These are phyloP conservation scores for Ramicandelaber brevisporus DNA, from an alignment of 192 early-diverging fungal genomes.

Conservation along the genomic window DNA sequence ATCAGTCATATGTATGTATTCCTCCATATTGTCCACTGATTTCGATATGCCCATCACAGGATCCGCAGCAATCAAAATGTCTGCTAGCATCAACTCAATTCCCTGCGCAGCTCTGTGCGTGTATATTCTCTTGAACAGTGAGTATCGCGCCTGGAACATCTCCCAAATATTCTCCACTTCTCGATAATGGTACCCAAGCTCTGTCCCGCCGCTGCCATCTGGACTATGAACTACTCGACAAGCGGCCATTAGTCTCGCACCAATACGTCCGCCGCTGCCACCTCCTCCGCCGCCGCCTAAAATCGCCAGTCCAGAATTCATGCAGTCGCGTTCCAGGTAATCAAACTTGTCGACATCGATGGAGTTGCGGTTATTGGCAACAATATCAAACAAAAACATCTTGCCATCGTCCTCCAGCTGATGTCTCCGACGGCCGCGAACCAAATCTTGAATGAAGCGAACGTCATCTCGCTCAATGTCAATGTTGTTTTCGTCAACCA, in stretches of 20 bases:
- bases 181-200: constrained; percentile 74
- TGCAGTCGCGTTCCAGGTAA: constrained; percentile 51
- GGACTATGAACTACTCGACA: constrained; percentile 66
- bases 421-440: constrained; percentile 23
- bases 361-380: constrained; percentile 80
- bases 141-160: constrained; percentile 58
- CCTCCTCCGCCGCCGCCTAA: too few relatives aligned
- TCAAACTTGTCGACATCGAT: constrained; percentile 91
- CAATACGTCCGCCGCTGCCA: constrained; percentile 24
- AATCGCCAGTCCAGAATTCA: constrained; percentile 53
- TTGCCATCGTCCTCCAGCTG: constrained; percentile 13
- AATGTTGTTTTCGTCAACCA: constrained; percentile 46
- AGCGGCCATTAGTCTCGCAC: constrained; percentile 44
- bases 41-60: constrained; percentile 27
- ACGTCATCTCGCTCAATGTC: constrained; percentile 30
- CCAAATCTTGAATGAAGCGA: constrained; percentile 43
- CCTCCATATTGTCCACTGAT: constrained; percentile 29
- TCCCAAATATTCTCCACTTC: constrained; percentile 76
- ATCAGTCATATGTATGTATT: constrained; percentile 61
- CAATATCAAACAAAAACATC: constrained; percentile 81
- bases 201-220: too few relatives aligned
- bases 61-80: constrained; percentile 67
- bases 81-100: constrained; percentile 76
- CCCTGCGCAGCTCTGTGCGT: constrained; percentile 54
- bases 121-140: constrained; percentile 63